phyloP scores from a whole-genome alignment of 257 asterid genomes.

The Ilex aquifolium region DNA sequence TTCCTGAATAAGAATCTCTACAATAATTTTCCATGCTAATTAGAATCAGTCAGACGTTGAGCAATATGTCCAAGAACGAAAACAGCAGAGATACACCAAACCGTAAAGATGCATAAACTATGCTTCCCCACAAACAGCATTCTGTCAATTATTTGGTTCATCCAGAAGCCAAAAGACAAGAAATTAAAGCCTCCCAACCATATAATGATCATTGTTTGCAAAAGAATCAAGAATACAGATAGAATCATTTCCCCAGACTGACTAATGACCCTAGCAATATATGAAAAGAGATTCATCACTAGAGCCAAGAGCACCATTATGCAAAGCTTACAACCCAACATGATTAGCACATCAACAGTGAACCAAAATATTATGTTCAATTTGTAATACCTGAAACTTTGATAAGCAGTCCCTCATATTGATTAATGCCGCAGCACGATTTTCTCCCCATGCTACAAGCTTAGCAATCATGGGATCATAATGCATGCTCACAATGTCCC shows the following conservation, averaged over 20 bases:
- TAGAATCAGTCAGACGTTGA: neutral
- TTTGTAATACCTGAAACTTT: constrained; percentile 67
- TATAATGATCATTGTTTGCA: neutral
- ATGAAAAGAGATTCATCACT: too few species aligned
- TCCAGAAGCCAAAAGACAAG: neutral
- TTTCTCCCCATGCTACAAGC: constrained; percentile 97
- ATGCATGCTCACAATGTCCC: constrained; percentile 96
- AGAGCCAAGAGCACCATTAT: too few species aligned
- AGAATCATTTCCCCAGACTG: too few species aligned
- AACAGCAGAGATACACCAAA: neutral
- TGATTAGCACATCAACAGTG: too few species aligned
- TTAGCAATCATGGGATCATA: constrained; percentile 99
- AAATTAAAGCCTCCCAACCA: neutral
- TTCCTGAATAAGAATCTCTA: neutral
- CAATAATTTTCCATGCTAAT: neutral
- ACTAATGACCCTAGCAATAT: too few species aligned
- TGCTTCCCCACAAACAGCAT: neutral
- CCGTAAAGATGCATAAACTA: neutral
- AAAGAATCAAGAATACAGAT: too few species aligned
- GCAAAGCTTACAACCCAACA: too few species aligned
- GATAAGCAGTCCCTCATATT: constrained; percentile 85
- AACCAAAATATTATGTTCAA: too few species aligned
- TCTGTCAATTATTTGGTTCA: neutral
- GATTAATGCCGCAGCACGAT: constrained; percentile 67
- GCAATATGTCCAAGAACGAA: neutral